Evolutionary conservation across 768 basidiomycete species (phyloP).

Genomic region (Coprinellus aureogranulatus): DNA sequence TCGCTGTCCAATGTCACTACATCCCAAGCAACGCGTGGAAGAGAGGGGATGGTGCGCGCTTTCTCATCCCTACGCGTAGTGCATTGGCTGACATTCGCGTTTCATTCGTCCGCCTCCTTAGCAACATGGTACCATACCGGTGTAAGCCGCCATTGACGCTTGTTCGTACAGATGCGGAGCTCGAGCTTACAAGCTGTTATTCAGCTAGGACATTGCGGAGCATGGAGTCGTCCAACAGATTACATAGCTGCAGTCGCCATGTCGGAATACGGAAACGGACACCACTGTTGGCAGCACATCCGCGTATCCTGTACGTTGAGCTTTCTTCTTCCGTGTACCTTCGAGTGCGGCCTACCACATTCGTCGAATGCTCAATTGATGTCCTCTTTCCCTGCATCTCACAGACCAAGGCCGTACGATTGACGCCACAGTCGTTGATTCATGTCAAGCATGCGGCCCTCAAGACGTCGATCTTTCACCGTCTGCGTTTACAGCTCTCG

Average conservation of each 20-base stretch:
- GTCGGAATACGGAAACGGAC: slow-evolving; percentile 16
- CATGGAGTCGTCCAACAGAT: slow-evolving; percentile 16
- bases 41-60: too few species aligned
- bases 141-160: slow-evolving; percentile 5
- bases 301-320: slow-evolving; percentile 22
- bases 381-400: not conserved
- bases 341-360: too few species aligned
- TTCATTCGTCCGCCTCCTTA: slow-evolving; percentile 6
- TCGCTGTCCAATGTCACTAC: too few species aligned
- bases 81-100: not conserved
- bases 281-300: slow-evolving; percentile 22
- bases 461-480: slow-evolving; percentile 27
- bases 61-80: too few species aligned
- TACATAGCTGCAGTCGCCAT: slow-evolving; percentile 24
- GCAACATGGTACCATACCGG: slow-evolving; percentile 22
- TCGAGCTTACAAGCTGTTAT: not conserved
- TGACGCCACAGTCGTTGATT: slow-evolving; percentile 24
- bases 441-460: slow-evolving; percentile 27
- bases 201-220: slow-evolving; percentile 25
- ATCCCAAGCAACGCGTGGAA: too few species aligned
- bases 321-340: not conserved
- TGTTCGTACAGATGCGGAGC: not conserved
- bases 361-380: too few species aligned
- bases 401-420: slow-evolving; percentile 25
- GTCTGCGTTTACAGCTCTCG: slow-evolving; percentile 26